Evolutionary conservation across 495 filamentous ascomycete genomes (phyloP).

Genomic region (Hypoxylon perforatum): DNA sequence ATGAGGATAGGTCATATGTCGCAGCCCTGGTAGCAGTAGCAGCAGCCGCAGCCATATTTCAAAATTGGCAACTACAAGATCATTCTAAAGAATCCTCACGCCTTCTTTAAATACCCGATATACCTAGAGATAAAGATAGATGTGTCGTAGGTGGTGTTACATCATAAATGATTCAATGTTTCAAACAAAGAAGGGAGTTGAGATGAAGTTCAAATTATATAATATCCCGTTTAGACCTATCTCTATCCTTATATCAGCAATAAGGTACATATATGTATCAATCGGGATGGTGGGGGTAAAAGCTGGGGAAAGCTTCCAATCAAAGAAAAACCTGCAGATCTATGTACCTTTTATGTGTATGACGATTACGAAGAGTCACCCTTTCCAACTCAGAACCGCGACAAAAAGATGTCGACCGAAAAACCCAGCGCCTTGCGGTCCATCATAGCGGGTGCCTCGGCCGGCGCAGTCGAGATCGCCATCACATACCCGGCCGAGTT

Average conservation of each 20-base stretch:
- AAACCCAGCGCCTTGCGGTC: conserved; percentile 85
- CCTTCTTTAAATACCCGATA: no score
- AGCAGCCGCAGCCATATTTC: no score
- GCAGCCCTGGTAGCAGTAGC: no score
- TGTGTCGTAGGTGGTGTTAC: no score
- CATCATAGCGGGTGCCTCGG: conserved; percentile 87
- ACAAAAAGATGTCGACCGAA: conserved; percentile 47
- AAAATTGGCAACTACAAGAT: no score
- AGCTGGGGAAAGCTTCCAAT: conserved; percentile 18
- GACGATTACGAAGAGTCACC: conserved; percentile 4
- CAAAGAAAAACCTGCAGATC: conserved; percentile 8
- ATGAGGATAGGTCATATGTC: background rate
- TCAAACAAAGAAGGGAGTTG: background rate
- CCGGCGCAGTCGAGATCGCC: conserved; percentile 95
- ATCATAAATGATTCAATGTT: no score
- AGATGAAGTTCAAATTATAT: background rate
- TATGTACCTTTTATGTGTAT: no score
- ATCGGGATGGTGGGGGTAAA: conserved; percentile 26
- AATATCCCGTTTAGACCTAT: no score
- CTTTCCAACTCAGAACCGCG: conserved; percentile 4
- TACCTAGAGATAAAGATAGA: no score
- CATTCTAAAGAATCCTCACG: no score
- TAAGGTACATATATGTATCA: conserved; percentile 20
- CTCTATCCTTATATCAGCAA: conserved; percentile 4
- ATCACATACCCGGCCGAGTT: conserved; percentile 99